phyloP scores from a whole-genome alignment of 192 early-diverging fungal genomes.

The Entophlyctis luteolus region DNA sequence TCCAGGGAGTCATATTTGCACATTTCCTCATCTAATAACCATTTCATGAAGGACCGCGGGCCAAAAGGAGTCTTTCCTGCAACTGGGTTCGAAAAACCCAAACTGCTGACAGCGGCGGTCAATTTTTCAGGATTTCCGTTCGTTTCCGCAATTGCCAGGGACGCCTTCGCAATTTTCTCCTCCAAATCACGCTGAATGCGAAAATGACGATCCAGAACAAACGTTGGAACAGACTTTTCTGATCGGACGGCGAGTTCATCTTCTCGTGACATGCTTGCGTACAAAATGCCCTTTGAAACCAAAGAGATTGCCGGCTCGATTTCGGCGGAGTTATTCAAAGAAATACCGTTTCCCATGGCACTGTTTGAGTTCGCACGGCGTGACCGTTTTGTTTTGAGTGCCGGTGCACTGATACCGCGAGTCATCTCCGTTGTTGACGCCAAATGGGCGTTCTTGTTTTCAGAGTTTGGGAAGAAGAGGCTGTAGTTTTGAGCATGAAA shows the following conservation, averaged over 20 bases:
- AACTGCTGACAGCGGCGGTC: background rate
- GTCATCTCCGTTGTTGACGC: background rate
- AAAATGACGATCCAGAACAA: constrained; percentile 18
- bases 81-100: background rate
- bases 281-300: constrained; percentile 5
- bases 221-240: constrained; percentile 2
- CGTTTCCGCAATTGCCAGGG: background rate
- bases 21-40: background rate
- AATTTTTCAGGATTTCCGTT: too few species aligned
- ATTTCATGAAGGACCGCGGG: background rate
- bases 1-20: constrained; percentile 4
- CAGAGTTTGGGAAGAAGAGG: background rate
- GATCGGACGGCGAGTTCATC: background rate
- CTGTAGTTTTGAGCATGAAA: constrained; percentile 2
- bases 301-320: background rate
- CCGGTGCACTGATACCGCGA: background rate
- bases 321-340: background rate
- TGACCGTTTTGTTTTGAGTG: background rate
- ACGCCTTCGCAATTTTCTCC: background rate
- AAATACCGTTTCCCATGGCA: background rate
- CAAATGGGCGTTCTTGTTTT: background rate
- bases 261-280: constrained; percentile 7
- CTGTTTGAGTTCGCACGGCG: background rate
- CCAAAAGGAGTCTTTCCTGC: background rate
- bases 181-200: constrained; percentile 7